Evolutionary conservation across 805 yeast genomes (phyloP).

Genomic region (Cyberlindnera amylophila): DNA sequence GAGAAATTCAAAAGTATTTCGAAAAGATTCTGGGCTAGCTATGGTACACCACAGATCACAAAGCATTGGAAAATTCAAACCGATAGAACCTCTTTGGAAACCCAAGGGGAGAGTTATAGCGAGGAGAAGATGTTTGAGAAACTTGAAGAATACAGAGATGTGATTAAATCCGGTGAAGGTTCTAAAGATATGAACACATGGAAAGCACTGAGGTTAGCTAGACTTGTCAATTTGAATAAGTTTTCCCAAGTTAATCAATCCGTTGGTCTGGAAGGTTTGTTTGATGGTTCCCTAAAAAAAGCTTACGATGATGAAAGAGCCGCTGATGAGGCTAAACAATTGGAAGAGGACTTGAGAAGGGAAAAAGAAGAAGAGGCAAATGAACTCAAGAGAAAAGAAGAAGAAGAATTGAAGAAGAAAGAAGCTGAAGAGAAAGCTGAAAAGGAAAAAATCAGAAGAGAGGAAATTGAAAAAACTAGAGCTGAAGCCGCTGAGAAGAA

Average conservation of each 20-base stretch:
- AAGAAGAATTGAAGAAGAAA: conserved; percentile 4
- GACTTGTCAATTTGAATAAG: conserved; percentile 34
- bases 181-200: conserved; percentile 31
- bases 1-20: conserved; percentile 8
- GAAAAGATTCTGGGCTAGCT: conserved; percentile 21
- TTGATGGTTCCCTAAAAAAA: conserved; percentile 25
- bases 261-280: conserved; percentile 38
- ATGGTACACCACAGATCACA: conserved; percentile 26
- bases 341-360: conserved; percentile 19
- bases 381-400: conserved; percentile 12
- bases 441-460: conserved; percentile 7
- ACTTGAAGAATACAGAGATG: conserved; percentile 6
- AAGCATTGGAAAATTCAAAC: conserved; percentile 37
- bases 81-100: conserved; percentile 34
- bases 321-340: conserved; percentile 16
- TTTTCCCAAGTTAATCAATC: conserved; percentile 34
- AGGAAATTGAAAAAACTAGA: neutral
- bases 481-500: conserved; percentile 2
- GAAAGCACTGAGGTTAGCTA: conserved; percentile 40
- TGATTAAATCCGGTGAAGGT: conserved; percentile 1
- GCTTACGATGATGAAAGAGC: conserved; percentile 14
- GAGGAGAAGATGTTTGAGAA: conserved; percentile 2
- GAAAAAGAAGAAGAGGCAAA: conserved; percentile 11
- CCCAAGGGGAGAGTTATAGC: conserved; percentile 7
- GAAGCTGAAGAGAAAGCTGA: conserved; percentile 13